Base-by-base conservation (phyloP, 768 basidiomycete genomes). In the Mycena alexandri region DNA sequence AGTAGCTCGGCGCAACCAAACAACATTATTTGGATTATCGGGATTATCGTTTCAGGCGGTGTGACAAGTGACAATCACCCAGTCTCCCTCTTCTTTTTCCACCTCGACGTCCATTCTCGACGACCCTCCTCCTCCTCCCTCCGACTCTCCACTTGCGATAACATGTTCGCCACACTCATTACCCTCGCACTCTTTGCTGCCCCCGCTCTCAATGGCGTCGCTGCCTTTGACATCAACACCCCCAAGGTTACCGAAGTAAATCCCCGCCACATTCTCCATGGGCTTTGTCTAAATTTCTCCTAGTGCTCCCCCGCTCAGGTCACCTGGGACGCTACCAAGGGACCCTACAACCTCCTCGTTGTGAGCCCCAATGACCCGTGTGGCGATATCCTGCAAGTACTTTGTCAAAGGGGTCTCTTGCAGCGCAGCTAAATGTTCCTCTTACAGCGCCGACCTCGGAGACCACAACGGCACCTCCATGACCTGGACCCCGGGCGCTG, bases 121-220 rank as follows among this genome's bases (percentile, higher is more conserved):
- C 75, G 71, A 70, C 76, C 70, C 68, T 67, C 72, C 75, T 70
- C 75, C 71, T 69, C 68, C 67, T 67, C 66, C 75, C 73, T 72
- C 75, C 51, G 73, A 70, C 59, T 43, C 75, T 69, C 72, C 76
- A 69, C 74, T 63, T 74, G 70, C 67, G 71, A 79, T 65, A 86
- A 78, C 79, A 94, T 94, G 93, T 89, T 89, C 86, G 81, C 87
- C 82, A 92, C 93, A 81, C 80, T 94, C 92, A 57, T 93, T 92
- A 85, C 86, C 67, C 76, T 87, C 81, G 83, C 90, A 74, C 87
- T 93, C 89, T 79, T 93, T 82, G 78, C 85, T 75, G 75, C 82
- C 71, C 80, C 89, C 77, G 84, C 85, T 77, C 72, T 87, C 74
- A 82, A 75, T 69, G 81, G 80, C 75, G 89, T 82, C 61, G 71